Conservation (phyloP, 2,329 filamentous ascomycete genomes). For the Aspergillus sp. region DNA sequence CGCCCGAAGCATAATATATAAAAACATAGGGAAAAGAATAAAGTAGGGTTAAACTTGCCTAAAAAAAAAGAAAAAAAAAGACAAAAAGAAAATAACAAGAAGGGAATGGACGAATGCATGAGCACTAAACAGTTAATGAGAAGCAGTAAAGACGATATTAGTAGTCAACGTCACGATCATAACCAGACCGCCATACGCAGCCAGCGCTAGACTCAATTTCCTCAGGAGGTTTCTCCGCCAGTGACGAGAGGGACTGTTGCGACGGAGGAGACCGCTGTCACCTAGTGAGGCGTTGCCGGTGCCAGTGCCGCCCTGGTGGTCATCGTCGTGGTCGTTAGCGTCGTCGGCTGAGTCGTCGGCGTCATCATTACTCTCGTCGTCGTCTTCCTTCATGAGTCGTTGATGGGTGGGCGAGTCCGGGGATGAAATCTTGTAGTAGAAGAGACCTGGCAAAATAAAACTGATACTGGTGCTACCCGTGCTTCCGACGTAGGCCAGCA, state of each 20-base stretch:
- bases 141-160: constrained; percentile 70
- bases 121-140: constrained; percentile 42
- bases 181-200: constrained; percentile 74
- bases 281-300: constrained; percentile 27
- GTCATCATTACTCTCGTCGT: constrained; percentile 55
- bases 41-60: too few species aligned
- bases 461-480: constrained; percentile 93
- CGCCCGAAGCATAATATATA: too few species aligned
- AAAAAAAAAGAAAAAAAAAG: constrained; percentile 18
- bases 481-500: constrained; percentile 89
- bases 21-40: too few species aligned
- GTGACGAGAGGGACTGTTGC: constrained; percentile 47
- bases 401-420: constrained; percentile 83
- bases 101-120: not conserved
- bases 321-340: constrained; percentile 22
- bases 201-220: constrained; percentile 64
- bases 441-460: constrained; percentile 90
- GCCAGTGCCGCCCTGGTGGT: constrained; percentile 28
- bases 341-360: constrained; percentile 33
- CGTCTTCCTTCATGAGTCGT: constrained; percentile 79
- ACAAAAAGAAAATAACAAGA: not conserved
- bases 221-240: constrained; percentile 59
- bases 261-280: constrained; percentile 52
- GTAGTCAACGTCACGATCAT: constrained; percentile 83
- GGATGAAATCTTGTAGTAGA: constrained; percentile 96